Conservation (phyloP, 1,139 yeast species). For the Yamadazyma pseudoaaseri region DNA sequence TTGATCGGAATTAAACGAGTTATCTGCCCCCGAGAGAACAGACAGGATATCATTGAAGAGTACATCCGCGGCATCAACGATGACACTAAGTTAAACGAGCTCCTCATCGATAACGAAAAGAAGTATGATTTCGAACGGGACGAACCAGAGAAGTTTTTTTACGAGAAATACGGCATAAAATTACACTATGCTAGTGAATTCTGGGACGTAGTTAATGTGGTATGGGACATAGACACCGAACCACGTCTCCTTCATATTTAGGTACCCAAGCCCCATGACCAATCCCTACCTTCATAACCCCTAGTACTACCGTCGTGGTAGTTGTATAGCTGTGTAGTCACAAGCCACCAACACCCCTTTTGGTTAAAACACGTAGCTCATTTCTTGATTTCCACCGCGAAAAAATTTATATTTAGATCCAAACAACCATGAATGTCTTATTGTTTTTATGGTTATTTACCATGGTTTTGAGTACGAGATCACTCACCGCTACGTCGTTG, state of each 20-base stretch:
- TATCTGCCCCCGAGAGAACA: slow-evolving; percentile 67
- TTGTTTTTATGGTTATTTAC: not conserved
- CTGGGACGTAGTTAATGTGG: slow-evolving; percentile 68
- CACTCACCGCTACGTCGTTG: slow-evolving; percentile 60
- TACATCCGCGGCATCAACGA: slow-evolving; percentile 39
- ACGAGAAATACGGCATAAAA: slow-evolving; percentile 53
- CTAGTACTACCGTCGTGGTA: too few species aligned
- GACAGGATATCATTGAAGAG: slow-evolving; percentile 69
- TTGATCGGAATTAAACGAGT: slow-evolving; percentile 60
- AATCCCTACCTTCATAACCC: too few species aligned
- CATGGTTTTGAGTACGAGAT: slow-evolving; percentile 27
- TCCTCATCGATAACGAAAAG: slow-evolving; percentile 36
- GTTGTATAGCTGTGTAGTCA: too few species aligned
- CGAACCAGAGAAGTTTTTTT: slow-evolving; percentile 48
- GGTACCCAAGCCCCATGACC: too few species aligned
- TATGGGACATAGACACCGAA: slow-evolving; percentile 51
- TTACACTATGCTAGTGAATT: slow-evolving; percentile 71
- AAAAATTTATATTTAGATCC: not conserved
- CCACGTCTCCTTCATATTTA: not conserved
- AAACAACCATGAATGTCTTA: not conserved
- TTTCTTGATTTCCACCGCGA: not conserved
- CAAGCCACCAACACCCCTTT: too few species aligned
- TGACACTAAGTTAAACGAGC: slow-evolving; percentile 28
- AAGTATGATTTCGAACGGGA: slow-evolving; percentile 27
- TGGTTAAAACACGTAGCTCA: too few species aligned